Evolutionary conservation across 2,329 filamentous ascomycete genomes (phyloP).

Genomic region (Didymella lethalis): DNA sequence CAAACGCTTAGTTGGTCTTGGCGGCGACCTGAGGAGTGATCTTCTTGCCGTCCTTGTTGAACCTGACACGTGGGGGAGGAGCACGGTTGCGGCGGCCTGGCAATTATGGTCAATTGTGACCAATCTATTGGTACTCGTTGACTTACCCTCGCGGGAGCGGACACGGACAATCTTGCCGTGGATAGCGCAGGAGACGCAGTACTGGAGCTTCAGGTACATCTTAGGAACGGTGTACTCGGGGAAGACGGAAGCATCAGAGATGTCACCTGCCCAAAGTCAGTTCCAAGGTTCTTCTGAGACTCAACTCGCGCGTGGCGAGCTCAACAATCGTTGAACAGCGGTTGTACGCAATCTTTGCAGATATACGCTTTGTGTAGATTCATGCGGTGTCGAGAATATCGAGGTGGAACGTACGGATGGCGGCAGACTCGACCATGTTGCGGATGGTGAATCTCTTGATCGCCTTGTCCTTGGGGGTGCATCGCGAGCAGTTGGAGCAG

Average conservation of each 20-base stretch:
- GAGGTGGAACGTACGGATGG: constrained; percentile 82
- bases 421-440: constrained; percentile 99
- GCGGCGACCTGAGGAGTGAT: constrained; percentile 87
- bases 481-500: constrained; percentile 83
- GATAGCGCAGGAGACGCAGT: constrained; percentile 99
- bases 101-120: neutral
- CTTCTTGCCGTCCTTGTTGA: constrained; percentile 99
- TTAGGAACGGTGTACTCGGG: constrained; percentile 99
- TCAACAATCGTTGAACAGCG: constrained; percentile 10
- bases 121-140: neutral
- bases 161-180: constrained; percentile 98
- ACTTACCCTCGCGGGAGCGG: constrained; percentile 12
- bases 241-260: constrained; percentile 99
- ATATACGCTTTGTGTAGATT: constrained; percentile 10
- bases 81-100: constrained; percentile 96
- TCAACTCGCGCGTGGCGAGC: constrained; percentile 10
- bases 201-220: constrained; percentile 99
- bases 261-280: constrained; percentile 78
- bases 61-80: constrained; percentile 94
- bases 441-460: constrained; percentile 99
- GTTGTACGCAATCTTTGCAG: constrained; percentile 7
- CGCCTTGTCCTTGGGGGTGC: constrained; percentile 98
- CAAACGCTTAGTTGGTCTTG: constrained; percentile 55
- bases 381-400: constrained; percentile 12
- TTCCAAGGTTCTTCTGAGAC: constrained; percentile 22